Evolutionary conservation across 2,329 filamentous ascomycete genomes (phyloP), one percentile per base, ranked within the genome.

Genomic region (Aspergillus oerlinghausenensis): DNA sequence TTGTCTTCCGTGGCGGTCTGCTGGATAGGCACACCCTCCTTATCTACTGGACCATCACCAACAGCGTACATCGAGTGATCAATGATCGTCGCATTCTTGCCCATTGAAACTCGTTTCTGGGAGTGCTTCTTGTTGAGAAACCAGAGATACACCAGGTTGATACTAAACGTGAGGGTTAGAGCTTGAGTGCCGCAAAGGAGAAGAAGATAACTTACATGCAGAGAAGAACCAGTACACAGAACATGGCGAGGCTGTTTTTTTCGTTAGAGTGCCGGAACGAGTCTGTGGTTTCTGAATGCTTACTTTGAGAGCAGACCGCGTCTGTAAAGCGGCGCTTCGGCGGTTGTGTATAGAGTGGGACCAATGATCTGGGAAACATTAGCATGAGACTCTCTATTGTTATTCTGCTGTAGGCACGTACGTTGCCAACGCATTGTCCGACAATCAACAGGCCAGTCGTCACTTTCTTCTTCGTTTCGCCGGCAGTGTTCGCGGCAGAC

Each of bases 401-500:
- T 7, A 26, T n/a, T 56, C 4, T 42, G 8, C 19, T 32, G 21
- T 4, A 35, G 4, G 8, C 5, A 48, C 69, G 38, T 61, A 77
- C 73, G 62, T 89, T 89, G 5, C 86, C 87, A 1, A 81, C 81
- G 52, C 82, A 87, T 57, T 85, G 82, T 4, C 85, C 84, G 49
- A 89, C 79, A 63, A 89, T 86, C 1, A 89, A 75, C 6, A 87
- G 77, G 11, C 81, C 85, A 0, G 85, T 88, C 0, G 82, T 86
- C 9, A 82, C 81, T 65, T 88, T 88, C 60, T 84, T 83, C 71
- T 89, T 89, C 0, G 86, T 89, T 65, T 89, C 85, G 1, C 87
- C 86, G 0, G 82, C 86, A 0, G 86, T 78, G 45, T 78, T 85
- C 43, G 74, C 82, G 0, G 82, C 85, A 19, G 88, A 90, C 69